Evolutionary conservation across 163 green algal genomes (phyloP), one percentile per base, ranked within the genome.

Genomic region (Volvox carteri): DNA sequence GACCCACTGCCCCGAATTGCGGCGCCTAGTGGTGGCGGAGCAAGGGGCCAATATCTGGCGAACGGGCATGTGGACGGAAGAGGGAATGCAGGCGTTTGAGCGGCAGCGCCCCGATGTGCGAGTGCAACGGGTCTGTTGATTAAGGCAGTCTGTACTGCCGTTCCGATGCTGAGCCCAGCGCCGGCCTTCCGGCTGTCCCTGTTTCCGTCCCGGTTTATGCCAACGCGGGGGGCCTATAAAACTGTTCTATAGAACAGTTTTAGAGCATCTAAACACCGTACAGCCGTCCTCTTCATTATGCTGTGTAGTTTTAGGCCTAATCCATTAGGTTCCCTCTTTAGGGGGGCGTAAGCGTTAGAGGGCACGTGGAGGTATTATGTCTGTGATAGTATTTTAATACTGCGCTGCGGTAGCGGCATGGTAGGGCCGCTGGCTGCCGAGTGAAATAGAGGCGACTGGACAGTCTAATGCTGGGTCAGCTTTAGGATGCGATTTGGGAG

Each of bases 21-120:
- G 65, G 16, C 44, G 25, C 35, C 83, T 88, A 23, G 50, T 46
- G 83, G 16, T 81, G 68, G 50, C 68, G 2, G 19, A 44, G 78
- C 28, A 19, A 2, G 48, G n/a, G 4, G 28, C 25, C n/a, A 89
- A 89, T 56, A 70, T 89, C 37, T 89, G 84, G 84, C 6, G 7
- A 3, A 84, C 70, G n/a, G 84, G 84, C 28, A 50, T 33, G 23
- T 89, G 84, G 52, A 89, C n/a, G 16, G 72, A 76, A n/a, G 54
- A 28, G 54, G 84, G 72, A n/a, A 28, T 84, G 84, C 50, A 19
- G 9, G 84, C 76, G 72, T 84, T 89, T 54, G 23, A 14, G 41
- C 39, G 70, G 54, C 72, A 65, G 72, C 37, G 84, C 6, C 84
- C 84, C 0, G 72, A 76, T 0, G 72, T 89, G 72, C 33, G 1